Base-by-base conservation (phyloP, 108 stramenopile genomes). In the Nitzschia sp. region DNA sequence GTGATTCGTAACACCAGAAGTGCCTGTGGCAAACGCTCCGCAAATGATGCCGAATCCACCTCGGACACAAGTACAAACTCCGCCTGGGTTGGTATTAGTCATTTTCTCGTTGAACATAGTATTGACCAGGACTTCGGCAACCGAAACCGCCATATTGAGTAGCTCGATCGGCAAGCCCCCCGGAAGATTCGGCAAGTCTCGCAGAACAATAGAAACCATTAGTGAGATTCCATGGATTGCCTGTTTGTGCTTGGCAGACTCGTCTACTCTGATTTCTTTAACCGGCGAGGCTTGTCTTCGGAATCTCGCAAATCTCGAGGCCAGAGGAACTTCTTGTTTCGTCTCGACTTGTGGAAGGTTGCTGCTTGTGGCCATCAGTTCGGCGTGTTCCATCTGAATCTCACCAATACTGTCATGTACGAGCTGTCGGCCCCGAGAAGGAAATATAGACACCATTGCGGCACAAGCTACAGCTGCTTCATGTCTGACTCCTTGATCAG, bases 401-500 rank as follows among this genome's bases (percentile, higher is more conserved):
- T 78, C 76, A 23, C 45, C 44, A 1, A 87, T 46, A n/a, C 58
- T 52, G 8, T 63, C 38, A n/a, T 57, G 44, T 1, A 83, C 64
- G 29, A 90, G 54, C 26, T 80, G 64, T 32, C 84, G 77, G 50
- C 87, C 90, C 30, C 66, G 72, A 0, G 66, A 25, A 1, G 93
- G 93, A 75, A 87, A 88, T 3, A 72, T 62, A 13, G 74, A 80
- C 11, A 81, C 65, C n/a, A 94, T 68, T 0, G 90, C 76, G 35
- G 73, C 79, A 69, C 72, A 88, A 1, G 78, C 84, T 23, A 83
- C 73, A 16, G 90, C 90, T 44, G 93, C 88, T 76, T 94, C 93
- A 57, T 88, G 74, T 26, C 93, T 81, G 15, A 94, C 93, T 3
- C 90, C 90, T 31, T 88, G 85, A 63, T 90, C 87, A n/a, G 77